Evolutionary conservation across 331 rosid genomes (phyloP).

Genomic region (Phaseolus coccineus): DNA sequence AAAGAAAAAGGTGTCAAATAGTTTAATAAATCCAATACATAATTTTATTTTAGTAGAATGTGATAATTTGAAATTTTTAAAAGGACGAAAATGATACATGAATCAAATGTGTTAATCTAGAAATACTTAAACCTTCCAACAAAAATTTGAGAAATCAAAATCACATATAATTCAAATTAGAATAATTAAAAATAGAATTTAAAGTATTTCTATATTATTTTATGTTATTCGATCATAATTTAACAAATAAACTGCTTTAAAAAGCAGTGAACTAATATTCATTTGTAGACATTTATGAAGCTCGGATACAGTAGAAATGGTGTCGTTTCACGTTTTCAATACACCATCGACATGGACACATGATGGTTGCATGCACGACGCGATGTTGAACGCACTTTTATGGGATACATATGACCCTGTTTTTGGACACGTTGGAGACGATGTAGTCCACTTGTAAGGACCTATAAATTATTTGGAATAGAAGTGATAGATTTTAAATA

Average conservation of each 20-base stretch:
- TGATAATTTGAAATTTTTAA: not conserved
- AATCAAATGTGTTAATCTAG: not conserved
- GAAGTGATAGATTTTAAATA: too few species aligned
- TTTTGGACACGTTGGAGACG: too few species aligned
- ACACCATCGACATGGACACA: too few species aligned
- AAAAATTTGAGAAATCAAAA: not conserved
- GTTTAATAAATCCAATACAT: not conserved
- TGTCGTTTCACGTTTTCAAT: too few species aligned
- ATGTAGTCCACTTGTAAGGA: too few species aligned
- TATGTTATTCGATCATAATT: not conserved
- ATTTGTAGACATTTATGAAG: not conserved
- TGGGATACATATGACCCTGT: too few species aligned
- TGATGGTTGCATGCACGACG: too few species aligned
- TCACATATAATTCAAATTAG: not conserved
- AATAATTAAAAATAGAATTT: not conserved
- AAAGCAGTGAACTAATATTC: not conserved
- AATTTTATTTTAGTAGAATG: not conserved
- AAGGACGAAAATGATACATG: too few species aligned
- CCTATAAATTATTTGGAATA: too few species aligned
- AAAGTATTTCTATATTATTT: not conserved
- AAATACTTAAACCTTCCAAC: not conserved
- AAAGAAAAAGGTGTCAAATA: not conserved
- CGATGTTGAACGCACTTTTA: too few species aligned
- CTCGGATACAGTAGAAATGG: too few species aligned
- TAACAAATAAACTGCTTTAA: not conserved